Evolutionary conservation across 2,329 filamentous ascomycete species (phyloP).

Genomic region (Verticillium nubilum): DNA sequence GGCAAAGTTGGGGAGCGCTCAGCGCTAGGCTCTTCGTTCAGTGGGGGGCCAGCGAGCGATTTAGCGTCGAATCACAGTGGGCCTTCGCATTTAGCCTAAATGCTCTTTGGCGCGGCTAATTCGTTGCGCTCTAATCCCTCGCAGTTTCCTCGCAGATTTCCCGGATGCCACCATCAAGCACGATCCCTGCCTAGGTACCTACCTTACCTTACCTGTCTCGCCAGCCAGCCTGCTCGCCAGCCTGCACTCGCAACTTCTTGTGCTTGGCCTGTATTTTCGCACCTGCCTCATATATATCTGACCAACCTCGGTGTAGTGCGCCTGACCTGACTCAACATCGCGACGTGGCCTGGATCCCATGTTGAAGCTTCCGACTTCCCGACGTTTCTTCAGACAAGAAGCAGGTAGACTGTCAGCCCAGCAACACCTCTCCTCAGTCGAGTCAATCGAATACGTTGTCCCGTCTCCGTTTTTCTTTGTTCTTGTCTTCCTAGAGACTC

Average conservation of each 20-base stretch:
- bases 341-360: background rate
- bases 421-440: no score
- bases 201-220: no score
- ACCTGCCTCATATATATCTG: background rate
- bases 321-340: background rate
- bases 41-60: background rate
- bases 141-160: background rate
- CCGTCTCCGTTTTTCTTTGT: no score
- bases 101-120: slow-evolving; percentile 9
- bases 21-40: background rate
- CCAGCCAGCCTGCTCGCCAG: no score
- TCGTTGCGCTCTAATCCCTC: background rate
- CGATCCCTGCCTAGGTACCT: background rate
- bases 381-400: no score
- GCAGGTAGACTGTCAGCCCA: no score
- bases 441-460: no score
- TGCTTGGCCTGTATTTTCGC: background rate
- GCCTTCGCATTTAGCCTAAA: slow-evolving; percentile 11
- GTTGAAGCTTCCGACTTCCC: background rate
- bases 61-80: background rate
- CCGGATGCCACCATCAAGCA: background rate
- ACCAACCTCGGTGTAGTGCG: background rate
- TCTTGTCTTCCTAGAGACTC: background rate
- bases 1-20: background rate
- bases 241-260: background rate